Evolutionary conservation across 306 rosid species (phyloP).

Genomic region (Sindora glabra): DNA sequence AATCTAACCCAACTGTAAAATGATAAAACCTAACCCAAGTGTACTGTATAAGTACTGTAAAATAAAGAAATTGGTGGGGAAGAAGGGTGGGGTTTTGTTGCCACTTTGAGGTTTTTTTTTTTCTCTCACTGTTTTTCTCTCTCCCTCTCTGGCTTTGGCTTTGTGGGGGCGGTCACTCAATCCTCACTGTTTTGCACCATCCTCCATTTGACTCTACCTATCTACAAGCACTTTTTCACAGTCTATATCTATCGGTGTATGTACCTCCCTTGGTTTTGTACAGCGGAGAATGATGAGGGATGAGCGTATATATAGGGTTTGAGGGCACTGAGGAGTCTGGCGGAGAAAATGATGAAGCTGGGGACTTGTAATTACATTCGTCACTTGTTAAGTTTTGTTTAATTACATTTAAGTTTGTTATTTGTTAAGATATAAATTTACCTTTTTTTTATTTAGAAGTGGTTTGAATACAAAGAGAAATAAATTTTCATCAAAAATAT

Average conservation of each 20-base stretch:
- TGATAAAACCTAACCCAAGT: too few species aligned
- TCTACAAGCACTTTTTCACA: not conserved
- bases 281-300: not conserved
- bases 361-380: conserved; percentile 13
- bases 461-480: too few species aligned
- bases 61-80: not conserved
- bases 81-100: too few species aligned
- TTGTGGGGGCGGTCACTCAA: conserved; percentile 10
- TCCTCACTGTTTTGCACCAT: conserved; percentile 32
- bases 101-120: too few species aligned
- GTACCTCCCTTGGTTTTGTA: not conserved
- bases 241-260: not conserved
- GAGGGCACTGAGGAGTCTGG: conserved; percentile 29
- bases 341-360: conserved; percentile 38
- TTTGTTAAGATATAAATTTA: too few species aligned
- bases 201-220: conserved; percentile 1
- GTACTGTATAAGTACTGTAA: conserved; percentile 13
- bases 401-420: too few species aligned
- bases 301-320: conserved; percentile 45
- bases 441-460: too few species aligned
- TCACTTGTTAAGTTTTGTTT: too few species aligned
- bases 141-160: conserved; percentile 8
- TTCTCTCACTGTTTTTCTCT: not conserved
- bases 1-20: too few species aligned
- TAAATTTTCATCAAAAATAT: too few species aligned